A percentile compares a stretch with the other conserved stretches of the same genome.
Conservation (phyloP, 2,329 filamentous ascomycete genomes). For the Fusarium penzigii region DNA sequence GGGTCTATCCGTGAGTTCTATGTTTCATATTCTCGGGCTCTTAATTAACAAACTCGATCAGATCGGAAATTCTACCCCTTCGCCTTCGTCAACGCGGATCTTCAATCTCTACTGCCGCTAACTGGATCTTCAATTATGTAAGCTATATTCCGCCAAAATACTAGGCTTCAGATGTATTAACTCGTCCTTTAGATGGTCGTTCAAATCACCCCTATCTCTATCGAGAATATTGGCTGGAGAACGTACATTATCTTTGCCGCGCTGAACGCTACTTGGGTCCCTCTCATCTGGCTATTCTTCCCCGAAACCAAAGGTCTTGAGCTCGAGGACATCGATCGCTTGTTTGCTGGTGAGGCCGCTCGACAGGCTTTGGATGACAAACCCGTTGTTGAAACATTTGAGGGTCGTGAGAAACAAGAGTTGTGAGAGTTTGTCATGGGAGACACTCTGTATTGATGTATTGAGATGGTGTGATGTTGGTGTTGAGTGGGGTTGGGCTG, state of each 20-base stretch:
- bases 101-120: conserved; percentile 34
- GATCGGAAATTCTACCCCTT: conserved; percentile 35
- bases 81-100: conserved; percentile 34
- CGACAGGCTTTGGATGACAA: neutral
- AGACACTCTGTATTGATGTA: neutral
- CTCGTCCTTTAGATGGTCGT: conserved; percentile 9
- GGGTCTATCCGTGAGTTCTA: conserved; percentile 32
- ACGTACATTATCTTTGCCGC: conserved; percentile 54
- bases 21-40: no score
- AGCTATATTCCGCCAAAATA: neutral
- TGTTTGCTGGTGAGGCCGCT: conserved; percentile 9
- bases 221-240: conserved; percentile 46
- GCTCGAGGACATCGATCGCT: conserved; percentile 49
- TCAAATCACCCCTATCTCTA: conserved; percentile 23
- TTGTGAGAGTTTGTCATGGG: neutral
- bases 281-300: conserved; percentile 45
- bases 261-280: conserved; percentile 30
- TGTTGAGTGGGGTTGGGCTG: neutral
- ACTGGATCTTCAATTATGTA: conserved; percentile 38
- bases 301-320: conserved; percentile 48
- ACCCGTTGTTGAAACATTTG: neutral
- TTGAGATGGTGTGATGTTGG: neutral
- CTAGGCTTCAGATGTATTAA: fast-evolving
- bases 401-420: neutral
- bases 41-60: conserved; percentile 1